These are phyloP conservation scores for Citeromyces siamensis DNA, from an alignment of 1,139 yeast species.

Conservation along the genomic window DNA sequence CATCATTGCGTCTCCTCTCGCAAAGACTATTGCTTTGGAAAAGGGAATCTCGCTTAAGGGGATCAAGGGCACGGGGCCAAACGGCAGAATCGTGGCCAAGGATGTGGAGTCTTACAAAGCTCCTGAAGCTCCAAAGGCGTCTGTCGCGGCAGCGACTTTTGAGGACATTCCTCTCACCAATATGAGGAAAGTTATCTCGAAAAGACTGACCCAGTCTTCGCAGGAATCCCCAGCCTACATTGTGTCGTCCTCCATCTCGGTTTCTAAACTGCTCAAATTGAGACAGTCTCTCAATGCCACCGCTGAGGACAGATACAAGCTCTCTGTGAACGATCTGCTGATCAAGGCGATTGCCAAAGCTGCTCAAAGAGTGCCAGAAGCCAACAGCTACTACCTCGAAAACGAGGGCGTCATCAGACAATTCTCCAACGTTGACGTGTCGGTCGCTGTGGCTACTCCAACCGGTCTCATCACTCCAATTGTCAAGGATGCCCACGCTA, in stretches of 20 bases:
- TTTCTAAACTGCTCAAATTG: slow-evolving; percentile 80
- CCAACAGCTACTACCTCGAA: slow-evolving; percentile 90
- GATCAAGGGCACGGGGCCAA: slow-evolving; percentile 88
- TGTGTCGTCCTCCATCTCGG: slow-evolving; percentile 78
- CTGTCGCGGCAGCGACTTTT: slow-evolving; percentile 44
- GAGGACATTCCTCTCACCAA: slow-evolving; percentile 78
- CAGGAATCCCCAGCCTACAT: slow-evolving; percentile 85
- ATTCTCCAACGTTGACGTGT: slow-evolving; percentile 85
- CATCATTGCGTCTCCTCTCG: slow-evolving; percentile 90
- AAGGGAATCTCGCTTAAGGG: slow-evolving; percentile 80
- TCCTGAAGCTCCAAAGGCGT: slow-evolving; percentile 27
- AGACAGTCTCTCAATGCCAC: slow-evolving; percentile 82
- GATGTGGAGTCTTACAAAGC: slow-evolving; percentile 68
- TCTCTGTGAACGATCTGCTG: slow-evolving; percentile 89
- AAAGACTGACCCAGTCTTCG: slow-evolving; percentile 79
- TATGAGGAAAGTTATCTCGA: slow-evolving; percentile 92
- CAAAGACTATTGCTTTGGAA: slow-evolving; percentile 88
- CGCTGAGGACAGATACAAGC: slow-evolving; percentile 79
- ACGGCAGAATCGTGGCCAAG: slow-evolving; percentile 83
- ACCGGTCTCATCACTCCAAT: slow-evolving; percentile 96
- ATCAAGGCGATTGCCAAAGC: slow-evolving; percentile 93
- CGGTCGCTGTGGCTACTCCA: slow-evolving; percentile 98
- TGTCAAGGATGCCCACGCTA: slow-evolving; percentile 73
- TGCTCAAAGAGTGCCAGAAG: slow-evolving; percentile 82
- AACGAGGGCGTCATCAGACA: slow-evolving; percentile 85